Evolutionary conservation across 2,329 filamentous ascomycete genomes (phyloP).

Genomic region (Colletotrichum agaves): DNA sequence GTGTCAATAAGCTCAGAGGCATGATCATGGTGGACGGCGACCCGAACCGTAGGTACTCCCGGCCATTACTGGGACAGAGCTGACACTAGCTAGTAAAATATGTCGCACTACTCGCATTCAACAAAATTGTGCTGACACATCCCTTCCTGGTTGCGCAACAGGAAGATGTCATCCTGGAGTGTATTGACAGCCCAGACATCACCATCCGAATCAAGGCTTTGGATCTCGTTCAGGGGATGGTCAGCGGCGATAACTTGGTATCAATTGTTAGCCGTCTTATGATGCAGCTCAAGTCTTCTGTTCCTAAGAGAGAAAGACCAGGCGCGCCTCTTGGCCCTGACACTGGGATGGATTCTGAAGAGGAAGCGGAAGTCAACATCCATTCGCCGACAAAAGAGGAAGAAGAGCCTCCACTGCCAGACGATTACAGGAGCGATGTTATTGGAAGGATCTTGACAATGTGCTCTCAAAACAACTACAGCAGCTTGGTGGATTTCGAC

Average conservation of each 20-base stretch:
- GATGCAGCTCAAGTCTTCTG: conserved; percentile 80
- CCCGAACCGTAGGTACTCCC: conserved; percentile 78
- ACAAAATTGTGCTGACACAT: conserved; percentile 91
- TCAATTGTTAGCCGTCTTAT: conserved; percentile 88
- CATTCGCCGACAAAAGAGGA: conserved; percentile 48
- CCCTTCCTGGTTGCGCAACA: conserved; percentile 89
- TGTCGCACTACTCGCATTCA: conserved; percentile 93
- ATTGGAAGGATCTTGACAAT: conserved; percentile 86
- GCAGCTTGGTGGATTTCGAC: conserved; percentile 88
- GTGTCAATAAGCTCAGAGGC: conserved; percentile 89
- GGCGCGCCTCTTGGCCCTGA: conserved; percentile 57
- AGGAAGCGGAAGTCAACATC: conserved; percentile 59
- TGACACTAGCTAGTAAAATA: conserved; percentile 79
- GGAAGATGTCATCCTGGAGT: conserved; percentile 95
- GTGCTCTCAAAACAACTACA: conserved; percentile 90
- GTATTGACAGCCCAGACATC: conserved; percentile 94
- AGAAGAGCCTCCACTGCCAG: conserved; percentile 73
- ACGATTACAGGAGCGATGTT: conserved; percentile 87
- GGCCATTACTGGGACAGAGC: background rate
- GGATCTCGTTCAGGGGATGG: conserved; percentile 93
- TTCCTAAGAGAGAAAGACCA: conserved; percentile 60
- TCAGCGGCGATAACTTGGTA: conserved; percentile 85
- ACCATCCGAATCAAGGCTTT: conserved; percentile 94
- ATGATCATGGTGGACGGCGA: conserved; percentile 96
- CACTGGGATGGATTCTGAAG: conserved; percentile 58